Base-by-base conservation (phyloP, 352 stramenopile genomes). In the Phytophthora kernoviae region DNA sequence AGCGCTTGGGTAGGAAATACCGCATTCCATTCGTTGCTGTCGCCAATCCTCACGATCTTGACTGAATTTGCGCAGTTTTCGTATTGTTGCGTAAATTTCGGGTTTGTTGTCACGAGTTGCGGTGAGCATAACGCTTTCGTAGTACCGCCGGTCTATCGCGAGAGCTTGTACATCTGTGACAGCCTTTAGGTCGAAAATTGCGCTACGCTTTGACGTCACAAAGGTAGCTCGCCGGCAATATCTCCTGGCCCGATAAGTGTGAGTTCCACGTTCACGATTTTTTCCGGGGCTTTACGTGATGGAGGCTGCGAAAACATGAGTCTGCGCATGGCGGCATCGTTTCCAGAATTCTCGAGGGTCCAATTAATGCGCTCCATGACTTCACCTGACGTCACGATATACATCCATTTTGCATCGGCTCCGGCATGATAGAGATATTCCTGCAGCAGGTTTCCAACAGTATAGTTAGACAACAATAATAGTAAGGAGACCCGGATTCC, bases 241-340 rank as follows among this genome's bases (percentile, higher is more conserved):
- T 92, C 82, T 24, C 78, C 82, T 1, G 71, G 49, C 0, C 82
- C 82, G 20, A 90, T 68, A 5, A 92, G 54, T 40, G 79, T 58
- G 2, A 92, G 53, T 34, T 92, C 82, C 8, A 92, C 75, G 46
- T 81, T 90, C 22, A 92, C 73, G 58, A 90, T 90, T 58, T 79
- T 82, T 40, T 92, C 79, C 0, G 78, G 79, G 34, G 73, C 77
- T n/a, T 77, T 77, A 42, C 61, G 51, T 27, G 56, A 53, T 1
- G 68, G 54, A 36, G 61, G 43, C 20, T 62, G 65, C 12, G 63
- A 59, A 14, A 73, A 62, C 15, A 73, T 41, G 22, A 75, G 51
- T 17, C 49, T 48, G 4, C 68, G 62, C 54, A 70, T 62, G 0
- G 73, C 24, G 32, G 62, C 47, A 30, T 55, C 64, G 14, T 49